Evolutionary conservation across 2,329 filamentous ascomycete species (phyloP).

Genomic region (Aureobasidium vineae): DNA sequence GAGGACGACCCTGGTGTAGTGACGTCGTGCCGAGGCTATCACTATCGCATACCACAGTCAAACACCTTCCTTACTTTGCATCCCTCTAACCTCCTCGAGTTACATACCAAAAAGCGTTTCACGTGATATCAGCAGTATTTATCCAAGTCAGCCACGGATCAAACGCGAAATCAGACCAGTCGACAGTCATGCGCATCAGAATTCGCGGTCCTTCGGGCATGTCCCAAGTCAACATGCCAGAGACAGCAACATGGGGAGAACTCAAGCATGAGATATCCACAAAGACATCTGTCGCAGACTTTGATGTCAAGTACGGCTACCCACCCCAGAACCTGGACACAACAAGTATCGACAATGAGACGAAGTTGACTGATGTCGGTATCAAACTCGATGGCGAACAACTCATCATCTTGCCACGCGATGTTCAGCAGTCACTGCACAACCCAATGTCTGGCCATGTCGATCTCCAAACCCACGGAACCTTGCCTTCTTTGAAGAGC

Average conservation of each 20-base stretch:
- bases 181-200: constrained; percentile 65
- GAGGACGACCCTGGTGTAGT: neutral
- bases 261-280: constrained; percentile 61
- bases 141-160: neutral
- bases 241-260: constrained; percentile 63
- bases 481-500: constrained; percentile 32
- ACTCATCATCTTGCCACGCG: constrained; percentile 59
- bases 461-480: constrained; percentile 31
- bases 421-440: constrained; percentile 40
- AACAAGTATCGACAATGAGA: constrained; percentile 51
- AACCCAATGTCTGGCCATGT: constrained; percentile 35
- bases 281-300: constrained; percentile 63
- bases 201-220: constrained; percentile 72
- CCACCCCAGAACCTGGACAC: constrained; percentile 70
- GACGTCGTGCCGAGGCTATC: constrained; percentile 7
- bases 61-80: neutral
- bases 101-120: neutral
- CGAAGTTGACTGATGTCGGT: constrained; percentile 55
- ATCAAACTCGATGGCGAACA: constrained; percentile 66
- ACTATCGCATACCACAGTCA: neutral
- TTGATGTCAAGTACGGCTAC: constrained; percentile 81
- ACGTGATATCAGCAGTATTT: neutral
- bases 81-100: neutral
- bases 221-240: constrained; percentile 66
- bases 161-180: neutral